These are phyloP conservation scores for Cutaneotrichosporon cutaneum DNA, from an alignment of 1,284 basidiomycete genomes.

Conservation along the genomic window DNA sequence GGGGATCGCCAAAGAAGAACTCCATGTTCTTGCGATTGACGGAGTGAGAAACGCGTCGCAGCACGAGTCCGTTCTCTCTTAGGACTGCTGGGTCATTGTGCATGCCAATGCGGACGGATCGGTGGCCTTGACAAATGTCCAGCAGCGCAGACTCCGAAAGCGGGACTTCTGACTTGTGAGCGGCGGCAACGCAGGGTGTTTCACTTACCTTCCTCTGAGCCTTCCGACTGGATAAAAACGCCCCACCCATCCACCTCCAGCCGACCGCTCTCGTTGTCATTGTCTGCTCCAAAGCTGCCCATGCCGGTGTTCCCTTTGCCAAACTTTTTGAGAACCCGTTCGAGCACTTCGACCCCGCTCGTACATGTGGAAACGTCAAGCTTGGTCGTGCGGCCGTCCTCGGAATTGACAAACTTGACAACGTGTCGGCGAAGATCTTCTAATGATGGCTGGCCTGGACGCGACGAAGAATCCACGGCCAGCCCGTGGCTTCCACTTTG, in stretches of 20 bases:
- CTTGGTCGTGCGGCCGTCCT: slow-evolving; percentile 69
- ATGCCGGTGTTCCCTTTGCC: slow-evolving; percentile 60
- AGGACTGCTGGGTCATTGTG: slow-evolving; percentile 16
- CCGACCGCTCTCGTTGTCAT: slow-evolving; percentile 58
- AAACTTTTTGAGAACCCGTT: slow-evolving; percentile 83
- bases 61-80: slow-evolving; percentile 76
- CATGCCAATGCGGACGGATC: slow-evolving; percentile 58
- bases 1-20: slow-evolving; percentile 62
- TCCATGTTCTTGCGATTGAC: slow-evolving; percentile 57
- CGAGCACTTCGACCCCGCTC: slow-evolving; percentile 78
- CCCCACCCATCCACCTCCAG: slow-evolving; percentile 85
- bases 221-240: slow-evolving; percentile 65
- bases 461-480: not conserved
- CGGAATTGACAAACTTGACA: slow-evolving; percentile 80
- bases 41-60: slow-evolving; percentile 60
- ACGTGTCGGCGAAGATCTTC: slow-evolving; percentile 76
- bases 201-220: slow-evolving; percentile 59
- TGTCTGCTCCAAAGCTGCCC: slow-evolving; percentile 39
- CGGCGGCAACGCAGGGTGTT: not conserved
- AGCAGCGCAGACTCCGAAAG: slow-evolving; percentile 82
- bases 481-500: not conserved
- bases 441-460: slow-evolving; percentile 54
- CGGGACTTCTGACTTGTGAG: slow-evolving; percentile 59
- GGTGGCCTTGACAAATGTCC: slow-evolving; percentile 77
- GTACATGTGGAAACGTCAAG: slow-evolving; percentile 76